phyloP scores from a whole-genome alignment of 1,284 basidiomycete genomes.

The Acaromyces ingoldii region DNA sequence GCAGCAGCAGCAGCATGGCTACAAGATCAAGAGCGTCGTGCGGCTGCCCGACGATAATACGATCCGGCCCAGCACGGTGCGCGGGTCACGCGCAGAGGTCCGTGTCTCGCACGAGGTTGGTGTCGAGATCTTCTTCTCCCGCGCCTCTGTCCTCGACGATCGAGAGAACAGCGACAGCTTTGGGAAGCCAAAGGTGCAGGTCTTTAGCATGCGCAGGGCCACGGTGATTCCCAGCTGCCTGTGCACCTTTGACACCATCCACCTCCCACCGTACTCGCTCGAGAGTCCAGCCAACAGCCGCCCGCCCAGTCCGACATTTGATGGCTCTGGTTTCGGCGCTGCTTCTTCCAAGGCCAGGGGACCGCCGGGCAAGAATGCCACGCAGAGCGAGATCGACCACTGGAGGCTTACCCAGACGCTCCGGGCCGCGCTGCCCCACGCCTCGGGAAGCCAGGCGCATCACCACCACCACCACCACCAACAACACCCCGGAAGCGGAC shows the following conservation, averaged over 20 bases:
- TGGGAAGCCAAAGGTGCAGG: conserved; percentile 47
- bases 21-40: conserved; percentile 41
- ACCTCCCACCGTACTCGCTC: conserved; percentile 47
- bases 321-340: too few species aligned
- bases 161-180: conserved; percentile 35
- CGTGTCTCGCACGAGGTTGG: conserved; percentile 47
- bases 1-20: conserved; percentile 18
- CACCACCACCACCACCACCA: too few species aligned
- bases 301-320: conserved; percentile 27
- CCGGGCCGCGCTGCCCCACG: conserved; percentile 5
- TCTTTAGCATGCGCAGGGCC: conserved; percentile 45
- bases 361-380: background rate
- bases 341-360: background rate
- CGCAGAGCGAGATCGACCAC: conserved; percentile 31
- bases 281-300: conserved; percentile 36
- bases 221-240: conserved; percentile 42
- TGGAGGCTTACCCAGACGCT: conserved; percentile 22
- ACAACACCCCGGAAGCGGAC: too few species aligned
- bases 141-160: conserved; percentile 36
- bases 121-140: conserved; percentile 47
- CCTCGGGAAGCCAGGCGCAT: background rate
- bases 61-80: conserved; percentile 41
- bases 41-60: conserved; percentile 45
- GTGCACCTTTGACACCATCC: conserved; percentile 45
- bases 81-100: conserved; percentile 44